These are phyloP conservation scores for Cadophora luteo-olivacea DNA, from an alignment of 2,329 filamentous ascomycete genomes.

Conservation along the genomic window DNA sequence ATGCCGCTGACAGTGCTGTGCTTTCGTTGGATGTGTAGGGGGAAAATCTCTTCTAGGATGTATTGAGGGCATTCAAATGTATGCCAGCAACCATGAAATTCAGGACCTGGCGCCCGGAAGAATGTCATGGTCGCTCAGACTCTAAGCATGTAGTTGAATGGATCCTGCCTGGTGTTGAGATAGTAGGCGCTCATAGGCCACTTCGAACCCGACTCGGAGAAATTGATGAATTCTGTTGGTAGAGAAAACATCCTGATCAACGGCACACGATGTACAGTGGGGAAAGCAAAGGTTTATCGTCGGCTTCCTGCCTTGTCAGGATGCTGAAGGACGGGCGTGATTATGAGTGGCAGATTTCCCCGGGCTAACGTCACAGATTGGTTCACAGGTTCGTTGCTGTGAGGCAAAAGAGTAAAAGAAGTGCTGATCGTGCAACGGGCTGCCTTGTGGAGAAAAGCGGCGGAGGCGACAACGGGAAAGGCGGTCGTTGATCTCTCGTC, in stretches of 20 bases:
- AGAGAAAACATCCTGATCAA: background rate
- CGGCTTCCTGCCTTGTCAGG: slow-evolving; percentile 1
- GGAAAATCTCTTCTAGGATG: background rate
- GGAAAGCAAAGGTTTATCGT: background rate
- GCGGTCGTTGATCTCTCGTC: slow-evolving; percentile 15
- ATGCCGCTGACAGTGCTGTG: background rate
- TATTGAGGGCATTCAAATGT: background rate
- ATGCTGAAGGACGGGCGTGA: slow-evolving; percentile 9
- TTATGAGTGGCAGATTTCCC: slow-evolving; percentile 8
- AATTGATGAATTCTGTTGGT: slow-evolving; percentile 8
- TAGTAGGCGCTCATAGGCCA: background rate
- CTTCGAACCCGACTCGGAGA: background rate
- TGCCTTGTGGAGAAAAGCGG: slow-evolving; percentile 7
- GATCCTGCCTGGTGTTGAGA: background rate
- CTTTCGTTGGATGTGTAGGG: too few relatives aligned
- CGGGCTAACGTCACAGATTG: slow-evolving; percentile 10
- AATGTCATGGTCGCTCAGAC: slow-evolving; percentile 4
- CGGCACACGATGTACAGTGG: background rate
- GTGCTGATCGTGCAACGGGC: slow-evolving; percentile 16
- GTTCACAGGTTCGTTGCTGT: slow-evolving; percentile 9
- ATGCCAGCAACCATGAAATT: background rate
- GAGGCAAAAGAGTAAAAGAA: slow-evolving; percentile 11
- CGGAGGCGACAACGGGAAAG: slow-evolving; percentile 19
- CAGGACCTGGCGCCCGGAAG: background rate
- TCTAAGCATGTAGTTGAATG: background rate